Evolutionary conservation across 371 early-diverging fungal genomes (phyloP).

Genomic region (Rhizopus stolonifer): DNA sequence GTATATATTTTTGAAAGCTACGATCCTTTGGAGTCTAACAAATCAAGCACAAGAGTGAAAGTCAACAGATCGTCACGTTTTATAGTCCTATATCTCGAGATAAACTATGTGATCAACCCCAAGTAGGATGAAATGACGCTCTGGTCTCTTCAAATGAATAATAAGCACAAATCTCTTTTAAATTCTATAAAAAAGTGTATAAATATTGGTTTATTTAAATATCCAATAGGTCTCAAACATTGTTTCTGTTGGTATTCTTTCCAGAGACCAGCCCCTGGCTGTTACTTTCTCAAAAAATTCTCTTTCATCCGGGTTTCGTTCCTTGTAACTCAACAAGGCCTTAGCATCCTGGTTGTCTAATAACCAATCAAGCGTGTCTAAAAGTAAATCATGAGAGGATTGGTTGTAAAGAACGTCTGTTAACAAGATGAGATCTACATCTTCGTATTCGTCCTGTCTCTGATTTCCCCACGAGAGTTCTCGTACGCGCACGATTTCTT

Average conservation of each 20-base stretch:
- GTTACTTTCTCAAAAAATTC: constrained; percentile 38
- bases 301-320: constrained; percentile 46
- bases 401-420: constrained; percentile 51
- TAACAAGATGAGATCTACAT: constrained; percentile 36
- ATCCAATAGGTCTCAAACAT: constrained; percentile 38
- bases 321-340: constrained; percentile 38
- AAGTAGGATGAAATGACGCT: too few relatives aligned
- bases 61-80: too few relatives aligned
- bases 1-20: too few relatives aligned
- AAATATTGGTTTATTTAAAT: constrained; percentile 9
- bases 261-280: constrained; percentile 15
- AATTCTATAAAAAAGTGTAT: too few relatives aligned
- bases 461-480: constrained; percentile 36
- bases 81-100: too few relatives aligned
- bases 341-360: constrained; percentile 16
- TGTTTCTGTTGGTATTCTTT: constrained; percentile 10
- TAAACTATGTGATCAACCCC: too few relatives aligned
- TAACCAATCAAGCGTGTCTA: constrained; percentile 38
- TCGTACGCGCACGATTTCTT: constrained; percentile 8
- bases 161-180: too few relatives aligned
- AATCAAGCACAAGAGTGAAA: too few relatives aligned
- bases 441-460: constrained; percentile 3
- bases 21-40: too few relatives aligned
- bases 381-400: constrained; percentile 34
- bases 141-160: too few relatives aligned